These are phyloP conservation scores for Kitagawia praeruptora DNA, from an alignment of 129 eudicot genomes.

Conservation along the genomic window DNA sequence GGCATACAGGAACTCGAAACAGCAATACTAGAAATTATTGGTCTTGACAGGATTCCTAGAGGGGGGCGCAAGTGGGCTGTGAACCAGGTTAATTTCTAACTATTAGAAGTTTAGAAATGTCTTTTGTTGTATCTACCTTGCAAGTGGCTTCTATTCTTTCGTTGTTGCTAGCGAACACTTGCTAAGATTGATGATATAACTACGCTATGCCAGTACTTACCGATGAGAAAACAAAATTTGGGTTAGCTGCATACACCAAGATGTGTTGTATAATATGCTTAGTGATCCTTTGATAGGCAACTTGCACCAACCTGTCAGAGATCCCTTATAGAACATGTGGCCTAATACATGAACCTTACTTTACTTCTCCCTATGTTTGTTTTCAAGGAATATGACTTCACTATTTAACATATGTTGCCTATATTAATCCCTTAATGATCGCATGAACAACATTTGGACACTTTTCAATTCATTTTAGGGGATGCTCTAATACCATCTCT, in stretches of 20 bases:
- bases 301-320: not conserved
- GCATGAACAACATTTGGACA: not conserved
- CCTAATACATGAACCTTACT: not conserved
- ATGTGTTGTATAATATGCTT: not conserved
- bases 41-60: slow-evolving; percentile 59
- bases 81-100: slow-evolving; percentile 51
- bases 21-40: slow-evolving; percentile 66
- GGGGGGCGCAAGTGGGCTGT: slow-evolving; percentile 89
- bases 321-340: not conserved
- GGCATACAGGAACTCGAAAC: slow-evolving; percentile 68
- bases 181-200: not conserved
- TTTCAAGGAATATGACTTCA: not conserved
- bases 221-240: not conserved
- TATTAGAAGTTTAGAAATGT: not conserved
- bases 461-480: not conserved
- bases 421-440: not conserved
- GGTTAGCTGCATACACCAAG: not conserved
- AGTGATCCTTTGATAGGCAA: not conserved
- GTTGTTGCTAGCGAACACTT: not conserved
- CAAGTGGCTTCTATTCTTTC: not conserved
- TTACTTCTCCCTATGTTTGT: not conserved
- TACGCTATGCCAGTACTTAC: not conserved
- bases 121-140: slow-evolving; percentile 1
- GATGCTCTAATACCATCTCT: not conserved
- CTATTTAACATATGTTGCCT: not conserved